Conservation (phyloP, 208 protist species). For the Trypanosoma avium region DNA sequence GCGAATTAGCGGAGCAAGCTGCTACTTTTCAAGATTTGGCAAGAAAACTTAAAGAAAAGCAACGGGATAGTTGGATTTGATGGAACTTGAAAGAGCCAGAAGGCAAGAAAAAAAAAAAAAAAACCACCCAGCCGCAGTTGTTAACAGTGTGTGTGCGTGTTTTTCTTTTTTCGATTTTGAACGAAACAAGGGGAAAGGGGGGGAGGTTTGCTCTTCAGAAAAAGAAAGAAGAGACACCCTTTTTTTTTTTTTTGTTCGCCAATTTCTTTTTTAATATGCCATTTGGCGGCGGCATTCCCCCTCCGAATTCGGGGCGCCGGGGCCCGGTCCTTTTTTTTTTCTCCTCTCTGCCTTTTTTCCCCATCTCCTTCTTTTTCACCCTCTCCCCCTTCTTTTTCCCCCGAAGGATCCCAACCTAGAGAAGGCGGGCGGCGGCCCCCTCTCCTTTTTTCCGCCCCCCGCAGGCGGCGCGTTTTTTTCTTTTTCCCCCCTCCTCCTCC, state of each 20-base stretch:
- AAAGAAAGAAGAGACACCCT: too few species aligned
- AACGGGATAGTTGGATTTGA: constrained; percentile 76
- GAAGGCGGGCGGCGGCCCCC: too few species aligned
- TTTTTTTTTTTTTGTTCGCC: constrained; percentile 16
- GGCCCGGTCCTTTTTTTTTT: background rate
- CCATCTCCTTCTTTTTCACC: background rate
- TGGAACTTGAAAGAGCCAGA: background rate
- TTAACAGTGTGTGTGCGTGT: too few species aligned
- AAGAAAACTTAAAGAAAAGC: constrained; percentile 73
- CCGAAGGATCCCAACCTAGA: too few species aligned
- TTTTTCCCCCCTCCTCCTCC: background rate
- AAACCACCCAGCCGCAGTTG: too few species aligned
- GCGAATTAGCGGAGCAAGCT: constrained; percentile 65
- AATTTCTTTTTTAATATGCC: constrained; percentile 1
- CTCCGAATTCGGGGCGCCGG: background rate
- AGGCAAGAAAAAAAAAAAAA: constrained; percentile 1
- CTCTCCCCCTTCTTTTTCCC: background rate
- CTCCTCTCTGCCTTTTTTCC: background rate
- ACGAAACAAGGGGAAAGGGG: too few species aligned
- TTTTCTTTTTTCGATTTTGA: too few species aligned
- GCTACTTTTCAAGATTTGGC: constrained; percentile 73
- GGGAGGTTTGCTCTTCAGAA: too few species aligned
- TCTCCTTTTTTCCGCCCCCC: too few species aligned
- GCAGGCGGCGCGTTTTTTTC: background rate
- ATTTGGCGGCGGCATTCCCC: background rate